Evolutionary conservation across 1,284 basidiomycete species (phyloP), one percentile per base, ranked within the genome.

Genomic region (Chiua sp.): DNA sequence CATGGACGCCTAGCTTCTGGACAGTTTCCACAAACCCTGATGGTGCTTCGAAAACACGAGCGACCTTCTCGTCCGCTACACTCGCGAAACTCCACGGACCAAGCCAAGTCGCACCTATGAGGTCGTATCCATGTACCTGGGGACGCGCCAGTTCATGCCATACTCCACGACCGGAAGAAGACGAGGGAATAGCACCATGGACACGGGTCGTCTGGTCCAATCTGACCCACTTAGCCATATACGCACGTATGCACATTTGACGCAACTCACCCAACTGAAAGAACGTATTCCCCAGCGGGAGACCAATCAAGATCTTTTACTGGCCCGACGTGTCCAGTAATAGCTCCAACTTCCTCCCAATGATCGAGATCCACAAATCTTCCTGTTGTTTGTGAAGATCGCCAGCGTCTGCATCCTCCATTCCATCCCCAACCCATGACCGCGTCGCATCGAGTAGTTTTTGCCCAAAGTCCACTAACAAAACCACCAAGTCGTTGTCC

Each of bases 101-200:
- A 48, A 98, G 82, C 75, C 94, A 95, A 3, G 83, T 85, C 3
- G 85, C 88, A 61, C 89, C 89, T n/a, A 95, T 80, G 49, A 98
- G 80, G 70, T 98, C 94, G 74, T 98, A 98, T 7, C 96, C 96
- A 75, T 98, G 96, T 22, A 97, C 88, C 75, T 98, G 96, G 28
- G 96, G 96, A 20, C 96, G 87, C 32, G 86, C 86, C 33, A 98
- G 80, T 73, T 98, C 96, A 66, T 93, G 92, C 96, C 96, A 98
- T 3, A 75, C 68, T 1, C 56, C 35, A 42, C 64, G 35, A 37
- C 48, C 18, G 20, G 62, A 52, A 2, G 54, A 20, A 37, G 60
- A 42, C n/a, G 53, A 54, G n/a, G 62, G 69, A 33, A 78, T 67
- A 26, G 81, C 79, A 0, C 87, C 94, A 69, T 97, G 94, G 62